phyloP scores from a whole-genome alignment of 73 alveolate species.

The Paramecium sexaurelia region DNA sequence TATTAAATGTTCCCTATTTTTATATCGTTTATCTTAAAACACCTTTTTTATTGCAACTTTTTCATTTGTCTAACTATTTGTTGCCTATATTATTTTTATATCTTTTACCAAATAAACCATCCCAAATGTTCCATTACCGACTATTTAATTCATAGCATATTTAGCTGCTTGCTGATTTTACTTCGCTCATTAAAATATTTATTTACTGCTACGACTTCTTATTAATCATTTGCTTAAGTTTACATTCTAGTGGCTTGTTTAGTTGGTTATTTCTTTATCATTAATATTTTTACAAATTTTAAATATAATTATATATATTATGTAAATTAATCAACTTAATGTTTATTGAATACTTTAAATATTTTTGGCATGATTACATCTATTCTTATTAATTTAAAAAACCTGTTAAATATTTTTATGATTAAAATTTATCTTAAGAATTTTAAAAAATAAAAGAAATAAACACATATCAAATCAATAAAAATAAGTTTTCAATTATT shows the following conservation, averaged over 20 bases:
- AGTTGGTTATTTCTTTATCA: background rate
- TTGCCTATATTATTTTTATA: slow-evolving; percentile 66
- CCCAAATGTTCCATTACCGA: slow-evolving; percentile 67
- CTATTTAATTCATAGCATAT: slow-evolving; percentile 32
- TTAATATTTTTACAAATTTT: background rate
- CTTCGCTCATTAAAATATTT: background rate
- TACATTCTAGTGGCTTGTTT: background rate
- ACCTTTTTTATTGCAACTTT: slow-evolving; percentile 89
- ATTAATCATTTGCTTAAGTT: slow-evolving; percentile 3
- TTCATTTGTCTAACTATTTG: slow-evolving; percentile 79
- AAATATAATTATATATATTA: too few species aligned
- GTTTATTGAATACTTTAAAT: too few species aligned
- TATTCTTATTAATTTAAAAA: too few species aligned
- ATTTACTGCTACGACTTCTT: background rate
- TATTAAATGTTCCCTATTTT: slow-evolving; percentile 87
- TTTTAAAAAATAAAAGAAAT: background rate
- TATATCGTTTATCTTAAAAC: slow-evolving; percentile 84
- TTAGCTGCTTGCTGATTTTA: background rate
- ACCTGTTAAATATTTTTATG: too few species aligned
- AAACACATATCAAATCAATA: background rate
- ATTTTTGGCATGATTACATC: too few species aligned
- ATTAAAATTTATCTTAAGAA: too few species aligned
- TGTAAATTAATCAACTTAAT: too few species aligned
- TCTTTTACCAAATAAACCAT: slow-evolving; percentile 45
- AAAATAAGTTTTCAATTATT: background rate